Conservation (phyloP, 2,329 filamentous ascomycete genomes). For the Sclerotinia spermophila region DNA sequence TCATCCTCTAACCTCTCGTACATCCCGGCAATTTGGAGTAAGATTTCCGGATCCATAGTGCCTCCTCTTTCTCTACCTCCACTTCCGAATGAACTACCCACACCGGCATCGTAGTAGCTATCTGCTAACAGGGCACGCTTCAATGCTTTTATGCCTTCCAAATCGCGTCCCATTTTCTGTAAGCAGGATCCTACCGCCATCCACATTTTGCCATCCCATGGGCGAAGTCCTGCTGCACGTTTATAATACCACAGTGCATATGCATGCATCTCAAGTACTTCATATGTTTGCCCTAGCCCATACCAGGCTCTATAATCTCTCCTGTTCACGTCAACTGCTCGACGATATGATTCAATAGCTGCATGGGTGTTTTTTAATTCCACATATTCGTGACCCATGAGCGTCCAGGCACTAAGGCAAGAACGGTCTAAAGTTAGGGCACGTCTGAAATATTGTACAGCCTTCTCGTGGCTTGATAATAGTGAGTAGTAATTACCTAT, state of each 20-base stretch:
- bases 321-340: constrained; percentile 92
- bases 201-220: constrained; percentile 99
- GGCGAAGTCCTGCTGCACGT: constrained; percentile 85
- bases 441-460: constrained; percentile 94
- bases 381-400: constrained; percentile 98
- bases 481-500: constrained; percentile 97
- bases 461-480: constrained; percentile 93
- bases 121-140: constrained; percentile 89
- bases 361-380: constrained; percentile 98
- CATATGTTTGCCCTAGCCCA: constrained; percentile 92
- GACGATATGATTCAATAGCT: constrained; percentile 92
- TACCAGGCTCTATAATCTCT: constrained; percentile 99
- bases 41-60: constrained; percentile 79
- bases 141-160: constrained; percentile 91
- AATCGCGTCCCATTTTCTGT: constrained; percentile 78
- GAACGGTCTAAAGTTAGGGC: constrained; percentile 85
- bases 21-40: constrained; percentile 84
- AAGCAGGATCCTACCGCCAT: constrained; percentile 90
- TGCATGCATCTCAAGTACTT: constrained; percentile 95
- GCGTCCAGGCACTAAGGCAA: constrained; percentile 92
- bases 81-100: constrained; percentile 41
- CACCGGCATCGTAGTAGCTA: constrained; percentile 72
- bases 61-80: constrained; percentile 47
- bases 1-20: constrained; percentile 78
- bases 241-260: constrained; percentile 98